Evolutionary conservation across 257 asterid species (phyloP).

Genomic region (Verbena officinalis): DNA sequence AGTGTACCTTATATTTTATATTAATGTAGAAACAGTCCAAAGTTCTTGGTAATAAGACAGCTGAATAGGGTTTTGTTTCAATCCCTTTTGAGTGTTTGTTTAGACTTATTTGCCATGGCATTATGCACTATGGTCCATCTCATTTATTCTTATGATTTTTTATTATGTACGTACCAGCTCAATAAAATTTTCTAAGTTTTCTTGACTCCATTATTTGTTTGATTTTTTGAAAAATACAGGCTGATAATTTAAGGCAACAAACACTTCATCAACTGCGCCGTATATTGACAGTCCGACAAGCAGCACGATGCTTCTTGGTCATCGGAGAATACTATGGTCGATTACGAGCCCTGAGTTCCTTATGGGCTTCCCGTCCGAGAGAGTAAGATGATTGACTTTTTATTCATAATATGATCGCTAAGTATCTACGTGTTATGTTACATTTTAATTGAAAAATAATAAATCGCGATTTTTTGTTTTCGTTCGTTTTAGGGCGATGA

Average conservation of each 20-base stretch:
- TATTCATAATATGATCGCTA: too few species aligned
- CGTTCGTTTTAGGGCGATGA: slow-evolving; percentile 48
- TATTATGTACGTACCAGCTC: not conserved
- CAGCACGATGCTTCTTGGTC: slow-evolving; percentile 78
- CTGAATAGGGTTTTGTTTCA: slow-evolving; percentile 10
- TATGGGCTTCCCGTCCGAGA: slow-evolving; percentile 92
- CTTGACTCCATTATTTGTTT: not conserved
- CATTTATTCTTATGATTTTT: not conserved
- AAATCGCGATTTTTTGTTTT: not conserved
- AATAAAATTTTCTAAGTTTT: not conserved
- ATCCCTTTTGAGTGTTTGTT: slow-evolving; percentile 12
- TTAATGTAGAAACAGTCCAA: slow-evolving; percentile 25
- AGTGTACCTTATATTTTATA: not conserved
- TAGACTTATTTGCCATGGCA: not conserved
- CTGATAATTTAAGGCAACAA: slow-evolving; percentile 90
- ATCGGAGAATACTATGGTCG: slow-evolving; percentile 93
- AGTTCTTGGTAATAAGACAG: slow-evolving; percentile 20
- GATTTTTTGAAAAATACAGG: slow-evolving; percentile 45
- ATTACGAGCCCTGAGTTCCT: slow-evolving; percentile 83
- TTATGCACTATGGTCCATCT: slow-evolving; percentile 14
- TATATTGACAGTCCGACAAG: slow-evolving; percentile 79
- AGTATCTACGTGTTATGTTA: too few species aligned
- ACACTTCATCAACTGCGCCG: slow-evolving; percentile 82
- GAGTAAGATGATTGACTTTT: slow-evolving; percentile 55
- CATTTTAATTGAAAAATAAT: not conserved